Base-by-base conservation (phyloP, 2,329 filamentous ascomycete species). In the Cytospora mali region DNA sequence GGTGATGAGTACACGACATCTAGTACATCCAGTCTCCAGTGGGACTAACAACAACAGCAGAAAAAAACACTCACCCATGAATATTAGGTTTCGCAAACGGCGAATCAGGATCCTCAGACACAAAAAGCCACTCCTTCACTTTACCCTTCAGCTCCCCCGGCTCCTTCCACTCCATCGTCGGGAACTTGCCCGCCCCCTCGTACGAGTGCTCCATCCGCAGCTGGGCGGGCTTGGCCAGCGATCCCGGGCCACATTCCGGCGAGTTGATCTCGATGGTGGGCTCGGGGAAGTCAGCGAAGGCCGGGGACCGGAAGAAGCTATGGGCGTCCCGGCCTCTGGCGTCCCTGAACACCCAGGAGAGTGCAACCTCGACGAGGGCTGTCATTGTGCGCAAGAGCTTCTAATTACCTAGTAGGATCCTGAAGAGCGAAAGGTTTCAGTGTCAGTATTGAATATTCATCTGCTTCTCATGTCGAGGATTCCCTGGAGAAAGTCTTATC, bases 31-130 rank as follows among this genome's bases (percentile, higher is more conserved):
- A n/a, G n/a, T n/a, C n/a, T n/a, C n/a, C n/a, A 16, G 27, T 31
- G 0, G 6, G 13, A 27, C 16, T 21, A 3, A 31, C 4, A 6
- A 10, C 23, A 35, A 25, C n/a, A n/a, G n/a, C n/a, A n/a, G 18
- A 13, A 6, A 16, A 48, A 29, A 5, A 25, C 50, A 66, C 74
- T 71, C 56, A 77, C 77, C 79, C 80, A 49, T 83, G 81, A 28
- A 75, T 74, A n/a, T 79, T 73, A 6, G 80, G 76, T 11, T 72
- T 77, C 7, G 77, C 75, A 31, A 81, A 55, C 21, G 79, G 78
- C 18, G 76, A 77, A 68, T 82, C 80, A 2, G 78, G 79, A 58
- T 84, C 79, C 63, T 82, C 80, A 46, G 70, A 71, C 16, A 82
- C 69, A 18, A 84, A 68, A 21, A 83, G 62, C 74, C 80, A 84